Base-by-base conservation (phyloP, 2,329 filamentous ascomycete genomes). In the Alternaria angustiovoidea region DNA sequence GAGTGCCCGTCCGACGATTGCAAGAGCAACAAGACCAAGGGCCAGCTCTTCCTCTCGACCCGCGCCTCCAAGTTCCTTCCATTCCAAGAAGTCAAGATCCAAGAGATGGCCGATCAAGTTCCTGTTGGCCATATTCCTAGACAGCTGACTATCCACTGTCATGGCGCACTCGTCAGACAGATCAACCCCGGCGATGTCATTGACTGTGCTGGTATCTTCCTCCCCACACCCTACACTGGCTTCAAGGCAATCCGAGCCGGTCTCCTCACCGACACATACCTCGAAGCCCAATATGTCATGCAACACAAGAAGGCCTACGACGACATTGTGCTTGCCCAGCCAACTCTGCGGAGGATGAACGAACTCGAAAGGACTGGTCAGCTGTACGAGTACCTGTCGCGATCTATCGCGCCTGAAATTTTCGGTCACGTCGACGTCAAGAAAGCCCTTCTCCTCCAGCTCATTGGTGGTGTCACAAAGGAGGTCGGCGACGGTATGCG, bases 301-400 rank as follows among this genome's bases (percentile, higher is more conserved):
- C 95, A 99, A 78, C 95, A 99, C 86, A 99, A 99, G 83, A 97
- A 97, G 81, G 94, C 94, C 1, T 99, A 99, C 79, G 92, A 96
- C 66, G 91, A 96, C 72, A 92, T 97, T 83, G 86, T 89, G 28
- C 88, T 97, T 68, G 94, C 97, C 68, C 88, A 90, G 32, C 86
- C 87, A 52, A 89, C 96, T 8, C 87, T 96, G 54, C 88, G 89
- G 61, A 89, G 93, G 66, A 97, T 99, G 79, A 91, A 94, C 65
- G 88, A 92, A 69, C 91, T 95, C 73, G 89, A 91, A 69, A 88
- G 91, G 67, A 92, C 91, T 1, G 95, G 95, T 4, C 93, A 96
- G 74, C 90, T 98, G 67, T 99, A 99, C 79, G 95, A 99, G 77
- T 93, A 95, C 72, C 88, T 99, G 16, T 93, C 95, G 47, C 92